Conservation (phyloP, 2,329 filamentous ascomycete genomes). For the Bertia moriformis region DNA sequence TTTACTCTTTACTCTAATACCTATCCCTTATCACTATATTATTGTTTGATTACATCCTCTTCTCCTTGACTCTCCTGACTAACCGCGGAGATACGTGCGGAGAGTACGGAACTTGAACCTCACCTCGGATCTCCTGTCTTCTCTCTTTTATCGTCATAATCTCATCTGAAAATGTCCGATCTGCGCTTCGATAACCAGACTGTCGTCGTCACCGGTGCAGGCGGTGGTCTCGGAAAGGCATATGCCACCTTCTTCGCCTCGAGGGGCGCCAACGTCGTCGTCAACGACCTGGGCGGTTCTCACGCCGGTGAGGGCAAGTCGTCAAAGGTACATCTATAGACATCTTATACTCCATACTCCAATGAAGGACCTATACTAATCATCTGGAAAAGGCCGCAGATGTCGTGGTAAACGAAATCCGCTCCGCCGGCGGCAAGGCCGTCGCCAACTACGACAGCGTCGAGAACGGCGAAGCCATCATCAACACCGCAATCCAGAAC, state of each 20-base stretch:
- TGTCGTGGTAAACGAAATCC: conserved; percentile 43
- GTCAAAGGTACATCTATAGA: conserved; percentile 37
- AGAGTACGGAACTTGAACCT: too few species aligned
- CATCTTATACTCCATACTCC: background rate
- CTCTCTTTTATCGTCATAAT: background rate
- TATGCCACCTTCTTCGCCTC: conserved; percentile 60
- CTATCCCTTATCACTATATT: background rate
- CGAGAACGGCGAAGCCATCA: conserved; percentile 59
- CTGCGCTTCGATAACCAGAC: conserved; percentile 62
- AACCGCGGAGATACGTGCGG: too few species aligned
- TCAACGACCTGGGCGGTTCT: conserved; percentile 61
- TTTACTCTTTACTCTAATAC: background rate
- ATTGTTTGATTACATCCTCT: background rate
- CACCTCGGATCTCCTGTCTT: too few species aligned
- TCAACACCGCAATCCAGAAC: conserved; percentile 44
- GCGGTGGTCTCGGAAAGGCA: conserved; percentile 55
- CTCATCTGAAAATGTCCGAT: conserved; percentile 30
- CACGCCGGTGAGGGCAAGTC: conserved; percentile 59
- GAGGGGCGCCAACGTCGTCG: conserved; percentile 60
- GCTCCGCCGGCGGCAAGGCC: conserved; percentile 55
- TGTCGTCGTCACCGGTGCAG: conserved; percentile 61
- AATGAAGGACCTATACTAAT: background rate
- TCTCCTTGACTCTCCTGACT: too few species aligned
- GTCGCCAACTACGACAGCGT: conserved; percentile 64
- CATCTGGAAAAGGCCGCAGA: conserved; percentile 35